Evolutionary conservation across 2,329 filamentous ascomycete species (phyloP), one percentile per base, ranked within the genome.

Genomic region (Cytospora paraplurivora): DNA sequence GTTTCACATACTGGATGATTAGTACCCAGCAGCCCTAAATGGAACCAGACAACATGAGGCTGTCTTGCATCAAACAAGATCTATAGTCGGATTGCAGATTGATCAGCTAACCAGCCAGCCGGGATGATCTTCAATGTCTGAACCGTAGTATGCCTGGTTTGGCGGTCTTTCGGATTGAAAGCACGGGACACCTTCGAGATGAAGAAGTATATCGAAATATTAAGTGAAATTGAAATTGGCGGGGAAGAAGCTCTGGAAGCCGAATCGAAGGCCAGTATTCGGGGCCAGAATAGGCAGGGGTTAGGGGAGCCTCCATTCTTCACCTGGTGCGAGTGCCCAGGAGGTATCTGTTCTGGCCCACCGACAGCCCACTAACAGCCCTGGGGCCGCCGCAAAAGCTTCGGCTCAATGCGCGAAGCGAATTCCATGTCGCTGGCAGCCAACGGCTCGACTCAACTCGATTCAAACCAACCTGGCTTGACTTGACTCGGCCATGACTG

Each of bases 171-270:
- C 15, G 15, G 13, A 41, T 15, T 17, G 7, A 5, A 15, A 15
- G 38, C 13, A 41, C 38, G 38, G 17, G 12, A 41, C 17, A 44
- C 17, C 11, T 19, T 47, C 44, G 44, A 55, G 59, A 55, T 61
- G 51, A 61, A 33, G 59, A 19, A 35, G 38, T 53, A 52, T 53
- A 61, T 61, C 59, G 19, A 53, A 61, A 61, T 61, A 44, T 61
- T 51, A 37, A 38, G n/a, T 55, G 59, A 61, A 32, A 61, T 61
- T 55, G 51, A 27, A 47, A 47, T 47, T 55, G 59, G 59, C 59
- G 59, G 59, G 59, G 59, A 61, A 61, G 51, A 61, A 61, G 59
- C 38, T 52, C 59, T 61, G 59, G 59, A 61, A 61, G 51, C 59
- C 59, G 51, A 61, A 61, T 61, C 7, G 59, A 61, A 55, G 59